Evolutionary conservation across 352 stramenopile species (phyloP).

Genomic region (Phytopythium cucurbitacearum): DNA sequence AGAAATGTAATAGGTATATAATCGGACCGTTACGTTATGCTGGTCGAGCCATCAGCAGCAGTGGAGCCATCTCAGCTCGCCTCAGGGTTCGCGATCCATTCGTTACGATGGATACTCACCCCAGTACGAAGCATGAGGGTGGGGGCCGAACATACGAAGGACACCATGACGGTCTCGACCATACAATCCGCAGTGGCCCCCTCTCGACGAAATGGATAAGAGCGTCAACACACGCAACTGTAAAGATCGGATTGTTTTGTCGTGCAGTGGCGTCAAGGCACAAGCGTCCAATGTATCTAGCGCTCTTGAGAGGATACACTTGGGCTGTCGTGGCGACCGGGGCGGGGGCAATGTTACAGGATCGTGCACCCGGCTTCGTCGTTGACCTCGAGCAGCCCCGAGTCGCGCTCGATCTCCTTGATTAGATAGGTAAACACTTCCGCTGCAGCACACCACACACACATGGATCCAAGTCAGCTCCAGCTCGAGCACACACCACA

Average conservation of each 20-base stretch:
- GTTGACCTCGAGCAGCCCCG: constrained; percentile 80
- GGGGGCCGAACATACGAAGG: too few species aligned
- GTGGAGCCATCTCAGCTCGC: neutral
- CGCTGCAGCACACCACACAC: constrained; percentile 25
- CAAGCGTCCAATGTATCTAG: too few species aligned
- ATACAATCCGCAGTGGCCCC: too few species aligned
- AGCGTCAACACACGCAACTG: neutral
- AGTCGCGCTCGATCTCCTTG: constrained; percentile 88
- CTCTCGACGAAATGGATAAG: constrained; percentile 1
- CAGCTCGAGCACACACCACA: neutral
- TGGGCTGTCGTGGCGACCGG: neutral
- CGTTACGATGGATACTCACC: too few species aligned
- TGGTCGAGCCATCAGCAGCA: too few species aligned
- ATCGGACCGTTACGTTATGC: neutral
- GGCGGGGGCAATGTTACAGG: constrained; percentile 38
- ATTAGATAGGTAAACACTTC: constrained; percentile 90
- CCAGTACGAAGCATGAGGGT: too few species aligned
- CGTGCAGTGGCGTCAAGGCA: too few species aligned
- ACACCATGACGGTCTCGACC: too few species aligned
- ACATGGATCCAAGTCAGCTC: constrained; percentile 5
- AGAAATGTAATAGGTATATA: too few species aligned
- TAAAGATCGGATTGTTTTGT: too few species aligned
- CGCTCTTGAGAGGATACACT: neutral
- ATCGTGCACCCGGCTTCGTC: constrained; percentile 71
- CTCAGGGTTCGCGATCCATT: too few species aligned